Base-by-base conservation (phyloP, 148 eudicot species). In the Simmondsia chinensis region DNA sequence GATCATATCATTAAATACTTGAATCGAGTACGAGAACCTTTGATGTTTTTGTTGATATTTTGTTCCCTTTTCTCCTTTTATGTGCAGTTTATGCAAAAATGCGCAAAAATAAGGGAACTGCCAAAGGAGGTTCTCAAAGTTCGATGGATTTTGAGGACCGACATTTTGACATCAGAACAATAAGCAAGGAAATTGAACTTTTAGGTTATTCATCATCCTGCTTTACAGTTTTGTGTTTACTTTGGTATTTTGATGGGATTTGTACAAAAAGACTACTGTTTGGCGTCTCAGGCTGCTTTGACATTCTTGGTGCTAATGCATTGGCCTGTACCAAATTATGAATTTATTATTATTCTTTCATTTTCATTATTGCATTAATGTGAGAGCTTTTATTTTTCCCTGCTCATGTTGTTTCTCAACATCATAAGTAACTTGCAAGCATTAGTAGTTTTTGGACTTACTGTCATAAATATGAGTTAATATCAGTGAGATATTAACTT, bases 111-210 rank as follows among this genome's bases (percentile, higher is more conserved):
- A 73, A 70, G 40, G 68, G 39, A 47, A 62, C 24, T 33, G 41
- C n/a, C 22, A 59, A 55, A 29, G 61, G 40, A 24, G 66, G 40
- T 10, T 12, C 68, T 1, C 34, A 29, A 30, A 66, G 63, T 33
- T 37, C 20, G 20, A 54, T 64, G 70, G 75, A 75, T 46, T 51
- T 66, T 30, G 49, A 68, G 46, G 79, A 62, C 46, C 72, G 28
- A 17, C 70, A 57, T 33, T 60, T 69, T 69, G 80, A 79, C 52
- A 65, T 82, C 12, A 75, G 57, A 44, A 63, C 77, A 33, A 82
- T 86, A 36, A 61, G 74, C 56, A 86, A 75, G 61, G 88, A 87
- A 34, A 72, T 87, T 29, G 76, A 82, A 49, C 70, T 47, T 56
- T 46, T 87, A 31, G 76, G 95, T 80, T 66, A 36, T 31, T 35